phyloP scores from a whole-genome alignment of 2,329 filamentous ascomycete species.

The Sarocladium kiliense region DNA sequence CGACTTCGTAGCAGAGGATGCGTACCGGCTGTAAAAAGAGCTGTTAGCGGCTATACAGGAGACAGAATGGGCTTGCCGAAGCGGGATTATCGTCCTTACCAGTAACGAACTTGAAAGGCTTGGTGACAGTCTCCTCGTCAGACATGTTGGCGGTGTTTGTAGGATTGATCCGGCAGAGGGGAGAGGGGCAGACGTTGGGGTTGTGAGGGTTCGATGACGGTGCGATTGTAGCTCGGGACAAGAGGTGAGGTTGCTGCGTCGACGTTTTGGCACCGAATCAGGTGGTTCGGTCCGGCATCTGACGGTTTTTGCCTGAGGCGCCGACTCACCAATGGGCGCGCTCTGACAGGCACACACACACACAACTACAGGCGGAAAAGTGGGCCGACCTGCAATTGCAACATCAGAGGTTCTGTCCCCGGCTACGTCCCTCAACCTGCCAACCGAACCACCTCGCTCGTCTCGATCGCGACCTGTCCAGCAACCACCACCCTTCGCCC shows the following conservation, averaged over 20 bases:
- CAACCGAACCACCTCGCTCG: conserved; percentile 11
- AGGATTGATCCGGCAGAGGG: conserved; percentile 18
- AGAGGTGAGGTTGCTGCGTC: conserved; percentile 28
- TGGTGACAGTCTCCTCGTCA: conserved; percentile 72
- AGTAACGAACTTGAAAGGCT: conserved; percentile 99
- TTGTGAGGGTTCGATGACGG: conserved; percentile 26
- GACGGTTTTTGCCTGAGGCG: conserved; percentile 34
- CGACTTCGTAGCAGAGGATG: conserved; percentile 15
- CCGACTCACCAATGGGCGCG: conserved; percentile 26
- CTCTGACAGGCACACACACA: conserved; percentile 15
- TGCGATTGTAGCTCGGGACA: conserved; percentile 26
- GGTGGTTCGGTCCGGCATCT: conserved; percentile 30
- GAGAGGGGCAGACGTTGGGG: conserved; percentile 15
- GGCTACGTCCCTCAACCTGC: conserved; percentile 11
- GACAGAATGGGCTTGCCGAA: conserved; percentile 10
- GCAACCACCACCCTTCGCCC: conserved; percentile 22
- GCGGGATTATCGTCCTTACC: conserved; percentile 58
- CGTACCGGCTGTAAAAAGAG: conserved; percentile 38
- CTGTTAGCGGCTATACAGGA: conserved; percentile 28
- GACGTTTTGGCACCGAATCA: conserved; percentile 34
- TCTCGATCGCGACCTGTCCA: conserved; percentile 9
- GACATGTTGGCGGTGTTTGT: conserved; percentile 86
- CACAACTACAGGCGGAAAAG: conserved; percentile 14
- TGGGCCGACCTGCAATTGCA: conserved; percentile 28
- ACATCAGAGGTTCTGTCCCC: conserved; percentile 24